Evolutionary conservation across 148 eudicot species (phyloP), one percentile per base, ranked within the genome.

Genomic region (Agrostemma githago): DNA sequence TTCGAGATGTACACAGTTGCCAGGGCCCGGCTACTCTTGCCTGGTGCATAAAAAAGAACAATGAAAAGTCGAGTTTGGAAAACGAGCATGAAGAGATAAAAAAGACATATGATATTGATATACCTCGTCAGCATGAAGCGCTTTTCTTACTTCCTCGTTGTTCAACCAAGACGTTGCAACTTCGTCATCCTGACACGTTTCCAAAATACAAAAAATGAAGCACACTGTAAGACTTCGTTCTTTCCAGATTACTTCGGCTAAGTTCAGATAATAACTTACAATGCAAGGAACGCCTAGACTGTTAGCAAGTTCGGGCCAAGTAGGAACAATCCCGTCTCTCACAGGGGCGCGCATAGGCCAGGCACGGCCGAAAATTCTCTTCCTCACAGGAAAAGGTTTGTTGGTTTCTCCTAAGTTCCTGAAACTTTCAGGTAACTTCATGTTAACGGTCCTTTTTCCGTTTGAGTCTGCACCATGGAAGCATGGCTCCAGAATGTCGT

Each of bases 311-410:
- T 95, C 85, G 12, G 97, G 96, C 99, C 99, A 95, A 70, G 92
- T 83, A 44, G 97, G 97, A 73, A 92, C 94, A 26, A 76, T 78
- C 38, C 99, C 99, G 44, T 76, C 90, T 86, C 86, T 85, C 2
- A 92, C 99, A 3, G 94, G 89, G 69, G 99, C 99, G 80, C 90
- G 79, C 43, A 84, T 73, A 78, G 99, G 99, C 99, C 99, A 95
- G 17, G 99, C 96, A 34, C 99, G 96, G 2, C 99, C 99, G 84
- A 87, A 95, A 81, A 95, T 90, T 82, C 99, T 86, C 69, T 85
- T 95, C 76, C 99, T 86, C 40, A 95, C 96, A 15, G 92, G 86
- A 61, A 90, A 85, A 26, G 92, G 94, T 80, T 86, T 86, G 54
- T 95, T 90, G 4, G 92, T 92, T 81, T 85, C 89, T 16, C 97